Percentiles rank a stretch among this genome's conserved stretches.
Evolutionary conservation across 1,284 basidiomycete species (phyloP).

Genomic region (Ustilago bromivora): DNA sequence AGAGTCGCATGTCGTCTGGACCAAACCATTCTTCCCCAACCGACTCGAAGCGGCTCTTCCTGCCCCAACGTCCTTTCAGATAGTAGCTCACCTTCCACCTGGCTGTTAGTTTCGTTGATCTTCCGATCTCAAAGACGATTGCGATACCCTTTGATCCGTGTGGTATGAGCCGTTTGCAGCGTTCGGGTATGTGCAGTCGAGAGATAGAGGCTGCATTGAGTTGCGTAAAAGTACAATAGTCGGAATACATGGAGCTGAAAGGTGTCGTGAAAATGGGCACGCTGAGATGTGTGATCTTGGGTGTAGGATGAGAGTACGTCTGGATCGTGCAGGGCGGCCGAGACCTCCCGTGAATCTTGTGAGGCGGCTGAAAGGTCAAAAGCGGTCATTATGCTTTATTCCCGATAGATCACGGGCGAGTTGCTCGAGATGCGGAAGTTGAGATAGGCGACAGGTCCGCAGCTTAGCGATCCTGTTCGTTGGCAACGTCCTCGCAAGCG

Average conservation of each 20-base stretch:
- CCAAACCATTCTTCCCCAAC: too few species aligned
- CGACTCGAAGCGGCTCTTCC: too few species aligned
- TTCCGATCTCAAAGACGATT: background rate
- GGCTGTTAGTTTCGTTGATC: background rate
- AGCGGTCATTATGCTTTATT: too few species aligned
- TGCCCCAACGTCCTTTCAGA: too few species aligned
- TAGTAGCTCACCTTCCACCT: too few species aligned
- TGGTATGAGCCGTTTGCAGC: background rate
- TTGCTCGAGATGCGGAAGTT: background rate
- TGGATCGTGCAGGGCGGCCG: background rate
- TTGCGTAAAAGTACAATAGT: constrained; percentile 32
- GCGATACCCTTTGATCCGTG: background rate
- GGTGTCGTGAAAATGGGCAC: background rate
- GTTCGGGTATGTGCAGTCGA: background rate
- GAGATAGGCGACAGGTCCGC: background rate
- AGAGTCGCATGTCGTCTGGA: too few species aligned
- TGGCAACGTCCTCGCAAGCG: constrained; percentile 84
- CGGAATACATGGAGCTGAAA: constrained; percentile 12
- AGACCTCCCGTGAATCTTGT: too few species aligned
- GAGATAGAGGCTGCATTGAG: background rate
- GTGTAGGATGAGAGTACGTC: background rate
- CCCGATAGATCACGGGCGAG: background rate
- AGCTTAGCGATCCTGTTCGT: constrained; percentile 42
- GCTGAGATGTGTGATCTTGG: background rate
- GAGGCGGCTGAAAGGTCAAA: too few species aligned